These are phyloP conservation scores for Sugiyamaella xylanicola DNA, from an alignment of 1,139 yeast species.

Conservation along the genomic window DNA sequence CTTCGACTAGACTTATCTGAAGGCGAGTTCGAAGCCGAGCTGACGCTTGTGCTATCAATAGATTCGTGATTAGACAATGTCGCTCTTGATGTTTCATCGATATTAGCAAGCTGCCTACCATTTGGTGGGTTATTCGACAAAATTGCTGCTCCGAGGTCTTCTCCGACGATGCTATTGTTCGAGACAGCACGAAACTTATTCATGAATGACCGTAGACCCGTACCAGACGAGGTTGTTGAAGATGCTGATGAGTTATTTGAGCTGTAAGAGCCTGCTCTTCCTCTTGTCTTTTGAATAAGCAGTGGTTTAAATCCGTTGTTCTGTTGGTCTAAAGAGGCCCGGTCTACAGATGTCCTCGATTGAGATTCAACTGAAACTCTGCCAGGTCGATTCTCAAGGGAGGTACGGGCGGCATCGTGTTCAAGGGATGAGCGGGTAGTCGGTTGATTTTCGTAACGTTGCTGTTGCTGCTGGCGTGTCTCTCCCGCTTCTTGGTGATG, in stretches of 20 bases:
- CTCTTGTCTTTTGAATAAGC: slow-evolving; percentile 14
- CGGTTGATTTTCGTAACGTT: not conserved
- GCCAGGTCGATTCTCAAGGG: not conserved
- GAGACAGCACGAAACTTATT: slow-evolving; percentile 12
- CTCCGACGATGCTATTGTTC: slow-evolving; percentile 27
- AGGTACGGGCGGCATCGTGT: not conserved
- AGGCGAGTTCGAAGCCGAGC: slow-evolving; percentile 3
- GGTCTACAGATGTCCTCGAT: not conserved
- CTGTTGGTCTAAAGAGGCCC: not conserved
- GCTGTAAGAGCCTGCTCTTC: slow-evolving; percentile 5
- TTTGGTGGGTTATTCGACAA: slow-evolving; percentile 10
- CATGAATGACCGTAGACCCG: slow-evolving; percentile 12
- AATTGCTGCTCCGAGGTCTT: slow-evolving; percentile 31
- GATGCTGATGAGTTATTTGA: not conserved
- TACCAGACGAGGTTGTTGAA: not conserved
- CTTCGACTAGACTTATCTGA: slow-evolving; percentile 26
- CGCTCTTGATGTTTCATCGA: not conserved
- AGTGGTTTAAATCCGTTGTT: slow-evolving; percentile 7
- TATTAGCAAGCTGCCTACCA: slow-evolving; percentile 2
- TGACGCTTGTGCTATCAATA: not conserved
- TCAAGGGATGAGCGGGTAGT: not conserved
- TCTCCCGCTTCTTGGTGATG: no score
- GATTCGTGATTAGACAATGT: not conserved
- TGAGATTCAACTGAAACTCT: not conserved
- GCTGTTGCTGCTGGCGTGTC: not conserved